Evolutionary conservation across 1,139 yeast species (phyloP).

Genomic region (Keqinozyma sinolaborantium): DNA sequence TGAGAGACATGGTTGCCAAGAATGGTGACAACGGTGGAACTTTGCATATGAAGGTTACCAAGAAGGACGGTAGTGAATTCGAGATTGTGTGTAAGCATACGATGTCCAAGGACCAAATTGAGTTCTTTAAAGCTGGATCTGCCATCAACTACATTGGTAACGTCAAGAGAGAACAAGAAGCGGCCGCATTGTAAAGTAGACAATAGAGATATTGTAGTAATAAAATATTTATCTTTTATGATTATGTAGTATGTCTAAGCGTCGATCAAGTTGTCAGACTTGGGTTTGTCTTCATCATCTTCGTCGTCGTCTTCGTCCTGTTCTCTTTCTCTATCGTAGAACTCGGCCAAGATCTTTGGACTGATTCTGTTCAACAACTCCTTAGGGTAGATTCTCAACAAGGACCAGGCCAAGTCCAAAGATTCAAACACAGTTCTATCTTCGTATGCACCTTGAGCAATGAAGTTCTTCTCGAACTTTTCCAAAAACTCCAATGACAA

Average conservation of each 20-base stretch:
- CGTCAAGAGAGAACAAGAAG: constrained; percentile 31
- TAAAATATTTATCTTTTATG: background rate
- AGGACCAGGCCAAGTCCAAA: constrained; percentile 96
- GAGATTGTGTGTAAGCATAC: constrained; percentile 83
- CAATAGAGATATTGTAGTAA: constrained; percentile 1
- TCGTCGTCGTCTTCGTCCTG: constrained; percentile 57
- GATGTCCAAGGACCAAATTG: constrained; percentile 94
- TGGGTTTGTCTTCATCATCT: constrained; percentile 29
- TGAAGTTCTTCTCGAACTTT: constrained; percentile 93
- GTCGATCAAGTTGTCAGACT: constrained; percentile 44
- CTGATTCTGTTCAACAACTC: constrained; percentile 97
- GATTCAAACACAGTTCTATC: constrained; percentile 92
- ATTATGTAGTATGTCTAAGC: constrained; percentile 29
- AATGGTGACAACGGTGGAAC: constrained; percentile 86
- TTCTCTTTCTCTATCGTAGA: constrained; percentile 83
- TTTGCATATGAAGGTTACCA: constrained; percentile 67
- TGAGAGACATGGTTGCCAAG: constrained; percentile 73
- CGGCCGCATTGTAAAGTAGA: background rate
- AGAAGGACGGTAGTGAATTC: constrained; percentile 67
- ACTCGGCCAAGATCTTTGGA: constrained; percentile 92
- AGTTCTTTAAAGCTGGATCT: constrained; percentile 94
- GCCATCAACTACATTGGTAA: constrained; percentile 92
- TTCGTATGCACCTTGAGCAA: constrained; percentile 95
- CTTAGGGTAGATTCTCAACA: constrained; percentile 97
- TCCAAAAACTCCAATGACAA: constrained; percentile 95